Evolutionary conservation across 1,284 basidiomycete species (phyloP), one percentile per base, ranked within the genome.

Genomic region (Pyrrhoderma noxium): DNA sequence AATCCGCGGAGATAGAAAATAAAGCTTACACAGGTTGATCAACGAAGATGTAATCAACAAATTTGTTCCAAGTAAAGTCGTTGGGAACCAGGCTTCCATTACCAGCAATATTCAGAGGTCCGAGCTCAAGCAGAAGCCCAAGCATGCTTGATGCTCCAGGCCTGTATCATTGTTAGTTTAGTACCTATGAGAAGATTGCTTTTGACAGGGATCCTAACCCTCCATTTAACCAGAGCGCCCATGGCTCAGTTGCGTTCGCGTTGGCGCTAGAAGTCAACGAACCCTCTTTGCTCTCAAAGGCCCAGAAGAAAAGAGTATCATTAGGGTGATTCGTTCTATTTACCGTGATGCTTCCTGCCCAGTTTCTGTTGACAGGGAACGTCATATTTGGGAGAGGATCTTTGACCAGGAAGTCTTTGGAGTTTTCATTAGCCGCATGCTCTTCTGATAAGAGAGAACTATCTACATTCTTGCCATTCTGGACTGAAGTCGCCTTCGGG

Each of bases 171-270:
- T 8, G n/a, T 40, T n/a, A 19, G 45, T 36, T 16, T 45, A 25
- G 2, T n/a, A 22, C 27, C 23, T 2, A 19, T 14, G 22, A 16
- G 31, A 16, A 51, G 18, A 47, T 47, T n/a, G 55, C 21, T 8
- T n/a, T 22, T 18, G 31, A 19, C 40, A 27, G 9, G 45, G 25
- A 59, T 19, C 45, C 76, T 57, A 63, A 81, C 73, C 83, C 83
- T 63, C 84, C 83, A 57, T 86, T 85, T 22, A 88, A 62, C 83
- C 83, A 88, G 45, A 87, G 82, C 8, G 75, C 76, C 85, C 85
- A 87, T 2, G 85, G 84, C 38, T 76, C 67, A n/a, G 67, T 62
- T 49, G 67, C 62, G 16, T 53, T 47, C 25, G 61, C 60, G 23
- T 57, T 55, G 21, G 58, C 59, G 21, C 58, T 46, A 5, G 64